Evolutionary conservation across 225 moss, liverwort and hornwort genomes (phyloP).

Genomic region (Bryum argenteum): DNA sequence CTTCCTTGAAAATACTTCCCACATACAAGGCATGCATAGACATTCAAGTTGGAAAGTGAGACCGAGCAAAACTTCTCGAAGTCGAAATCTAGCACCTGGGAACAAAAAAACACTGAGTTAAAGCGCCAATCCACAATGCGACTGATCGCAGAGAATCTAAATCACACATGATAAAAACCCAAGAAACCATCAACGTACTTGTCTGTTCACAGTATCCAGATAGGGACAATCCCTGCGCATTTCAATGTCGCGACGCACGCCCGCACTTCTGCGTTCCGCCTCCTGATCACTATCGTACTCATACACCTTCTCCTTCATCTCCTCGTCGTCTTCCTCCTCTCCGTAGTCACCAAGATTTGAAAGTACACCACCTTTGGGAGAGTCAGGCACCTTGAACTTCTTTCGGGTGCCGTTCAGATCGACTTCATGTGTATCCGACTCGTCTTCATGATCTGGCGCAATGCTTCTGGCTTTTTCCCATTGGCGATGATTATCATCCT

Average conservation of each 20-base stretch:
- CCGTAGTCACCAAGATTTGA: constrained; percentile 68
- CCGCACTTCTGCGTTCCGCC: constrained; percentile 56
- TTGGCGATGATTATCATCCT: constrained; percentile 13
- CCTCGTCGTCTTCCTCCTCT: constrained; percentile 50
- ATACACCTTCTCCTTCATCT: constrained; percentile 45
- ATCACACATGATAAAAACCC: not conserved
- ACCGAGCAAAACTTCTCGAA: constrained; percentile 99
- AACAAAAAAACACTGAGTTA: constrained; percentile 33
- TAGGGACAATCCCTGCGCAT: constrained; percentile 95
- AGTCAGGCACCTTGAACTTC: constrained; percentile 57
- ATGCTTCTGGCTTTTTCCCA: constrained; percentile 1
- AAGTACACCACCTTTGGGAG: constrained; percentile 40
- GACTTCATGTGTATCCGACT: constrained; percentile 22
- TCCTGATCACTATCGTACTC: constrained; percentile 78
- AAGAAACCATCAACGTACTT: constrained; percentile 47
- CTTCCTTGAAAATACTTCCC: constrained; percentile 99
- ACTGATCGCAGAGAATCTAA: not conserved
- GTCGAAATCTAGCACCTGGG: constrained; percentile 92
- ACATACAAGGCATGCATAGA: constrained; percentile 99
- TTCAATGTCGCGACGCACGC: constrained; percentile 76
- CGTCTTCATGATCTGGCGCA: constrained; percentile 1
- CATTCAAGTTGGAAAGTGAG: constrained; percentile 97
- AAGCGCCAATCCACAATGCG: constrained; percentile 6
- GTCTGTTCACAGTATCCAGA: constrained; percentile 95
- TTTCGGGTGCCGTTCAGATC: constrained; percentile 50